Evolutionary conservation across 2,329 filamentous ascomycete genomes (phyloP), one percentile per base, ranked within the genome.

Genomic region (Diaporthe velutina): DNA sequence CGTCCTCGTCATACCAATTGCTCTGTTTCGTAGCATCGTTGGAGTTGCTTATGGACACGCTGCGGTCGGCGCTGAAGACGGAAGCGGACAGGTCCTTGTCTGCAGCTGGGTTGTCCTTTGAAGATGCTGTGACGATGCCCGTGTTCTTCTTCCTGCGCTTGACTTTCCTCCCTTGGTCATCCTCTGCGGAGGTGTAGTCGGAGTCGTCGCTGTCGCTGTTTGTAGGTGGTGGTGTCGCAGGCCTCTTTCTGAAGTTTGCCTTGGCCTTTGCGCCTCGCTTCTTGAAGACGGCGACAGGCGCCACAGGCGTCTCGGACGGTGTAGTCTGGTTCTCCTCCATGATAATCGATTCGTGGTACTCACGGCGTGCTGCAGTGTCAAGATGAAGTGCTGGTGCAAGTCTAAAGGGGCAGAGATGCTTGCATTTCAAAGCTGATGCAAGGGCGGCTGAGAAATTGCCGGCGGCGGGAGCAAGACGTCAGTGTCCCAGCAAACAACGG

Each of bases 11-110:
- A 83, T 93, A 97, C 96, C 95, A 98, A 82, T 98, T 94, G 73
- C 90, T 93, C 57, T 92, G 90, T 80, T 97, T 98, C 1, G 96
- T 98, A 28, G 97, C 96, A 82, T 98, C 96, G 82, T 96, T 96
- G 79, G 90, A 90, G 77, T 88, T 88, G 79, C 91, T 87, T 79
- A 95, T 91, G 77, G 88, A 87, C 33, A 91, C 84, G 74, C 86
- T 88, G 78, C 92, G 88, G 82, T 95, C 89, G 74, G 92, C 90
- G 70, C 88, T 83, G 83, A 90, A 90, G 77, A 89, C 84, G 61
- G 90, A 89, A 13, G 81, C 82, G 17, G 81, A 58, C 38, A 75
- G 25, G 22, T 76, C 67, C 67, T 64, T 60, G 19, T 50, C 76
- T 0, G 82, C 80, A 19, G 84, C 81, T 76, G 83, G 83, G 50